Evolutionary conservation across 1,139 yeast genomes (phyloP), one percentile per base, ranked within the genome.

Genomic region (Taiozyma onychis): DNA sequence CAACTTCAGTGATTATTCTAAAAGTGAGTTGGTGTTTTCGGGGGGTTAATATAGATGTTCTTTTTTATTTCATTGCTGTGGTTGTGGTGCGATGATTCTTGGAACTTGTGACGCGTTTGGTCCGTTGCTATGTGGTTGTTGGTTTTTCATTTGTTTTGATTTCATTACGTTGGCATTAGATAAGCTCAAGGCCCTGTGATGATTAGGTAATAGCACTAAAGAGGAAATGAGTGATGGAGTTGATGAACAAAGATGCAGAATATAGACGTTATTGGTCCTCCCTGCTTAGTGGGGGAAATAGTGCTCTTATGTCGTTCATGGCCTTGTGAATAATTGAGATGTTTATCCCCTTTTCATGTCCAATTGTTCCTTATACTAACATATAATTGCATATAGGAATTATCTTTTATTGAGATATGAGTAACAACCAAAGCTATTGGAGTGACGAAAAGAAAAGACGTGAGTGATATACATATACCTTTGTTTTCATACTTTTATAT

Each of bases 371-470:
- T 30, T 13, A 1, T 5, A 32, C 7, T n/a, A 6, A 32, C 35
- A 24, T 6, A 24, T 6, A 24, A 24, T 24, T 24, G 26, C 7
- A 6, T 7, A 24, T 24, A 24, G 26, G 26, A 24, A 14, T 30
- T 30, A 30, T 2, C 16, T 32, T 11, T 18, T 18, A 18, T 30
- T 13, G 11, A n/a, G 18, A 22, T 44, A 54, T 55, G 57, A 48
- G 53, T 35, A 44, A 39, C 39, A 51, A 43, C 32, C 52, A 39
- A 44, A 44, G 47, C 4, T 53, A 51, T 41, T 55, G 57, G 57
- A n/a, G 45, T 5, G 54, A 50, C 1, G 53, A 51, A n/a, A 55
- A 55, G 30, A 55, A 54, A 39, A 53, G 52, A 45, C 48, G 57
- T 50, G 39, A n/a, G 50, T 47, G 6, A 6, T 4, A n/a, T 6